Conservation (phyloP, 1,284 basidiomycete genomes). For the Ceraceosorus guamensis region DNA sequence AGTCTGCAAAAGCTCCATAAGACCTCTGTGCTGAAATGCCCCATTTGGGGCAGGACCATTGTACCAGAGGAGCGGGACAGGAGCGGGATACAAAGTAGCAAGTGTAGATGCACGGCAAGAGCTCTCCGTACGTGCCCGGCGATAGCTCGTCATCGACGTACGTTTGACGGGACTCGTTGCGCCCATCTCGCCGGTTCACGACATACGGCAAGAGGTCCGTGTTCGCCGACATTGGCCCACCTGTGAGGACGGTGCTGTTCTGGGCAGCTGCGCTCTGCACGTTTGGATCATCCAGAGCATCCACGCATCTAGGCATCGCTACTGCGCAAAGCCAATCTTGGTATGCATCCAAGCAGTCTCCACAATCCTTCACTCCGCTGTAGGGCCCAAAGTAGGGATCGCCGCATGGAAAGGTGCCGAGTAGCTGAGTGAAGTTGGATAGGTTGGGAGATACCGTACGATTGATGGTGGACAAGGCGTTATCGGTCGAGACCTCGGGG, state of each 20-base stretch:
- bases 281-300: slow-evolving; percentile 24
- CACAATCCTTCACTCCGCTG: slow-evolving; percentile 49
- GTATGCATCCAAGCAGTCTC: slow-evolving; percentile 48
- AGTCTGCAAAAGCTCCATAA: slow-evolving; percentile 47
- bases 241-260: slow-evolving; percentile 29
- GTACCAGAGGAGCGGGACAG: slow-evolving; percentile 35
- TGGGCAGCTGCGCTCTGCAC: slow-evolving; percentile 28
- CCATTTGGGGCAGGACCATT: slow-evolving; percentile 44
- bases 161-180: slow-evolving; percentile 25
- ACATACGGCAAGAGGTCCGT: slow-evolving; percentile 38
- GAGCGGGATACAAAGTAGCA: slow-evolving; percentile 41
- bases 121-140: slow-evolving; percentile 42
- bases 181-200: slow-evolving; percentile 34
- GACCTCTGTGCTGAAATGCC: slow-evolving; percentile 42
- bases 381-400: slow-evolving; percentile 45
- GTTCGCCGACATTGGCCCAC: slow-evolving; percentile 29
- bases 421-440: slow-evolving; percentile 46
- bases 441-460: slow-evolving; percentile 41
- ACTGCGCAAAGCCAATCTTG: slow-evolving; percentile 50
- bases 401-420: slow-evolving; percentile 50
- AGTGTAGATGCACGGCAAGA: slow-evolving; percentile 43
- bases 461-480: slow-evolving; percentile 43
- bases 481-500: slow-evolving; percentile 25
- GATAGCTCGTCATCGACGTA: slow-evolving; percentile 36
- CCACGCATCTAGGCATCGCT: slow-evolving; percentile 50